Conservation (phyloP, 345 rosid genomes). For the Aquilaria sinensis region DNA sequence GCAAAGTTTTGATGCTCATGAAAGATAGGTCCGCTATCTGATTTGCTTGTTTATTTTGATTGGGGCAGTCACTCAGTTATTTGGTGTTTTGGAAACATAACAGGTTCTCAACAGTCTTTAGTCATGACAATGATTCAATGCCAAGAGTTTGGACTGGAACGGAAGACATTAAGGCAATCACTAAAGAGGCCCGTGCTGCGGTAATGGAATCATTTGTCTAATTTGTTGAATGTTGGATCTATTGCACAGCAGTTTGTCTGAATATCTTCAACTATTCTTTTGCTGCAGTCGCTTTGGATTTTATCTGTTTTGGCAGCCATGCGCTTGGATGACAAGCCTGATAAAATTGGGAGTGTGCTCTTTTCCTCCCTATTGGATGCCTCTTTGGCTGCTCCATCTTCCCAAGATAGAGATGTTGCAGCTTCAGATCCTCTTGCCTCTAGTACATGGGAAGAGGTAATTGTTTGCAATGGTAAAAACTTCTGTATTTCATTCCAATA, state of each 20-base stretch:
- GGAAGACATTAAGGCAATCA: conserved; percentile 58
- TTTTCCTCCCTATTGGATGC: conserved; percentile 56
- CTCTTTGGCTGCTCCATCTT: conserved; percentile 32
- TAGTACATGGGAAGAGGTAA: conserved; percentile 72
- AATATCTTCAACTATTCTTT: conserved; percentile 15
- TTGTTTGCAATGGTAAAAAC: not conserved
- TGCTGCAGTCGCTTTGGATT: conserved; percentile 47
- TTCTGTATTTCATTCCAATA: not conserved
- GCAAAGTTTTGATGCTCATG: conserved; percentile 64
- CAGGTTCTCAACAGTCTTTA: conserved; percentile 68
- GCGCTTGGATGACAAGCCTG: conserved; percentile 64
- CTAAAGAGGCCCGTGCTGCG: conserved; percentile 58
- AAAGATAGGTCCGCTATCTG: conserved; percentile 46
- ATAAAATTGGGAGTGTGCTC: conserved; percentile 45
- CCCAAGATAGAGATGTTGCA: conserved; percentile 37
- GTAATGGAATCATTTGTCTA: conserved; percentile 24
- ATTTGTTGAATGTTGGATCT: conserved; percentile 6
- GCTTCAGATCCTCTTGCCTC: conserved; percentile 55
- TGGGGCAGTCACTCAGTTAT: conserved; percentile 1
- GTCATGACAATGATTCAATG: conserved; percentile 59
- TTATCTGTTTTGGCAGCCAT: conserved; percentile 59
- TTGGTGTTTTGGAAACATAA: conserved; percentile 19
- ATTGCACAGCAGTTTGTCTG: conserved; percentile 13
- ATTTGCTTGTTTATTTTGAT: conserved; percentile 1
- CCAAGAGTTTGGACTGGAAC: conserved; percentile 76